A percentile compares a stretch with the other conserved stretches of the same genome.
Evolutionary conservation across 495 filamentous ascomycete species (phyloP).

Genomic region (Darksidea phi): DNA sequence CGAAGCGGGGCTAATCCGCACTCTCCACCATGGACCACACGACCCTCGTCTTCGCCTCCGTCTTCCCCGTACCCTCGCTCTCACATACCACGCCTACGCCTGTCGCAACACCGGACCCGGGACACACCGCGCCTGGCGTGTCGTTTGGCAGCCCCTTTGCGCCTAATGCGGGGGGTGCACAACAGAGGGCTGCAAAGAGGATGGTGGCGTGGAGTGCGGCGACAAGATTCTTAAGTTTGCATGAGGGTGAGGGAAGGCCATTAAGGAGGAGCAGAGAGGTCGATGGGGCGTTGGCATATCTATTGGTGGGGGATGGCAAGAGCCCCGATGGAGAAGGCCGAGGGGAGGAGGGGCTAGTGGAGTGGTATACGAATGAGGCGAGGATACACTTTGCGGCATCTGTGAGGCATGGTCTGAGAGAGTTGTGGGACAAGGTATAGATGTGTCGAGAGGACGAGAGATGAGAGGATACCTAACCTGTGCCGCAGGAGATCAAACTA

Average conservation of each 20-base stretch:
- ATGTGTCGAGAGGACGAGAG: not conserved
- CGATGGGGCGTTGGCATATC: conserved; percentile 25
- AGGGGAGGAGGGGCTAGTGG: conserved; percentile 29
- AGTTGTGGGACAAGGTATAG: conserved; percentile 29
- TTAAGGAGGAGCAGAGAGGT: conserved; percentile 21
- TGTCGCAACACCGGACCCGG: conserved; percentile 42
- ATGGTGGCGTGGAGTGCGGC: conserved; percentile 44
- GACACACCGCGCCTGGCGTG: conserved; percentile 36
- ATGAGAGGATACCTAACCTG: conserved; percentile 1
- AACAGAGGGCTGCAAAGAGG: conserved; percentile 32
- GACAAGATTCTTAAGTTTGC: conserved; percentile 38
- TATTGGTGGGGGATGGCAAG: conserved; percentile 32
- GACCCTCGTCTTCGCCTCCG: conserved; percentile 35
- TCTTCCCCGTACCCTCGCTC: conserved; percentile 36
- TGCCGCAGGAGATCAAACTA: conserved; percentile 21
- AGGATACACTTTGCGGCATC: conserved; percentile 27
- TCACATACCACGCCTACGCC: conserved; percentile 44
- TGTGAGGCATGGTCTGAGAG: conserved; percentile 15
- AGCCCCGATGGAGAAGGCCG: conserved; percentile 3
- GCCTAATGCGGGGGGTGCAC: conserved; percentile 5
- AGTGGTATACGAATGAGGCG: conserved; percentile 35
- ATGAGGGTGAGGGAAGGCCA: conserved; percentile 1
- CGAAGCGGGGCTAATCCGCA: conserved; percentile 8
- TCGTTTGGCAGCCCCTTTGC: conserved; percentile 40
- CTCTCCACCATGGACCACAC: conserved; percentile 28